phyloP scores from a whole-genome alignment of 2,329 filamentous ascomycete species.

The Lachnellula hyalina region DNA sequence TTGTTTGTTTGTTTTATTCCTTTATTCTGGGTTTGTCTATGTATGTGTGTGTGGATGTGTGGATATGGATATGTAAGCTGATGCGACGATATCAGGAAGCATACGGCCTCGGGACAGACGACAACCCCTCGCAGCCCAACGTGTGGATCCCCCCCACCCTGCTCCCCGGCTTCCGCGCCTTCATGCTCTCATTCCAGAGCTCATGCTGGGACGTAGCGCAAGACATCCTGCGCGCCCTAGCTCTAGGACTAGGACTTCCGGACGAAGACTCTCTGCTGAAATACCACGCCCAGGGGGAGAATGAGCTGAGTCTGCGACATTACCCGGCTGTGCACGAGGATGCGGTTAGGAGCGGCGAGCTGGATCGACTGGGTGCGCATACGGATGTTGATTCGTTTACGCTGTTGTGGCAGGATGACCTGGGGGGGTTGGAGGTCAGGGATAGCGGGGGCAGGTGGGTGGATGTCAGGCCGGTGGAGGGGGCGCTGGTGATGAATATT shows the following conservation, averaged over 20 bases:
- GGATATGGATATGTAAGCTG: neutral
- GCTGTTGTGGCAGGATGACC: constrained; percentile 41
- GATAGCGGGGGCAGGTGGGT: constrained; percentile 33
- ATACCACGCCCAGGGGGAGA: constrained; percentile 5
- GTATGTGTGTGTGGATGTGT: no score
- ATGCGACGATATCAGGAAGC: constrained; percentile 35
- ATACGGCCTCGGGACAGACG: constrained; percentile 45
- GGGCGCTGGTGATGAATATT: constrained; percentile 41
- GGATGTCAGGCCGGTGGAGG: constrained; percentile 36
- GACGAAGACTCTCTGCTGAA: constrained; percentile 6
- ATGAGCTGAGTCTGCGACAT: constrained; percentile 36
- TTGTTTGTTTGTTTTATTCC: no score
- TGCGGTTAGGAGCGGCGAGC: constrained; percentile 3
- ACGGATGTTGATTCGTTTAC: constrained; percentile 42
- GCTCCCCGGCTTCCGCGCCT: constrained; percentile 40
- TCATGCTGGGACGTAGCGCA: constrained; percentile 4
- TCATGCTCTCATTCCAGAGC: constrained; percentile 36
- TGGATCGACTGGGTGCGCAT: constrained; percentile 29
- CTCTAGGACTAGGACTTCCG: constrained; percentile 7
- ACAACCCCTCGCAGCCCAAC: constrained; percentile 37
- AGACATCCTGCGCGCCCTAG: constrained; percentile 6
- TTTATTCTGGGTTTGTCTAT: no score
- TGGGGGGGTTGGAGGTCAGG: constrained; percentile 41
- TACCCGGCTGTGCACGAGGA: constrained; percentile 33
- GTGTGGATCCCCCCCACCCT: constrained; percentile 40